A percentile compares a stretch with the other conserved stretches of the same genome.
These are phyloP conservation scores for Dovyalis caffra DNA, from an alignment of 345 rosid species.

Conservation along the genomic window DNA sequence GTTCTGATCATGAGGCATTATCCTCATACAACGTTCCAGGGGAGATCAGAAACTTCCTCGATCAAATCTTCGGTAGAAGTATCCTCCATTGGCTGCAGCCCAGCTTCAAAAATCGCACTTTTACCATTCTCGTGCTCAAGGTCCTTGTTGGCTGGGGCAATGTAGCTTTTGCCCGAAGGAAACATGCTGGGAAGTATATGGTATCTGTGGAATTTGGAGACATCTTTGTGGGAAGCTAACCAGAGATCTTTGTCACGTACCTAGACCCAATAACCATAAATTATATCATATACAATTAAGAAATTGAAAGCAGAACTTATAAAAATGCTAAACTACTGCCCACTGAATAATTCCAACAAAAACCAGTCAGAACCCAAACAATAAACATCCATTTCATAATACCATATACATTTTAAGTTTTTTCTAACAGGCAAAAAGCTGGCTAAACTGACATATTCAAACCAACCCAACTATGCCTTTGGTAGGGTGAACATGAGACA, in stretches of 20 bases:
- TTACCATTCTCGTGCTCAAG: conserved; percentile 33
- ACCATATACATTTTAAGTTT: background rate
- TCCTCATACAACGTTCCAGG: conserved; percentile 83
- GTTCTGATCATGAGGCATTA: conserved; percentile 95
- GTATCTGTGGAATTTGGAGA: conserved; percentile 42
- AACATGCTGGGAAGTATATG: conserved; percentile 73
- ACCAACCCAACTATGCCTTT: background rate
- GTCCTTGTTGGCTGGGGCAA: conserved; percentile 23
- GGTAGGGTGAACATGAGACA: background rate
- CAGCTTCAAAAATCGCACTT: conserved; percentile 32
- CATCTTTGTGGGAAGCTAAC: conserved; percentile 75
- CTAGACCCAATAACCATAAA: conserved; percentile 26
- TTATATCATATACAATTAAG: background rate
- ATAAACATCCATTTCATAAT: background rate
- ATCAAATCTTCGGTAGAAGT: conserved; percentile 35
- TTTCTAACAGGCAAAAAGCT: background rate
- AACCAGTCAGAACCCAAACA: background rate
- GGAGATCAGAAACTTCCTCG: conserved; percentile 68
- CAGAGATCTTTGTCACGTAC: conserved; percentile 68
- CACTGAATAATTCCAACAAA: background rate
- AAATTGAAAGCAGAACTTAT: background rate
- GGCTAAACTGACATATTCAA: background rate
- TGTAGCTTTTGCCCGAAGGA: conserved; percentile 58
- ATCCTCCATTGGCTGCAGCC: conserved; percentile 19
- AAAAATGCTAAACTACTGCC: background rate